Evolutionary conservation across 2,329 filamentous ascomycete genomes (phyloP), one percentile per base, ranked within the genome.

Genomic region (Zelopaecilomyces penicillatus): DNA sequence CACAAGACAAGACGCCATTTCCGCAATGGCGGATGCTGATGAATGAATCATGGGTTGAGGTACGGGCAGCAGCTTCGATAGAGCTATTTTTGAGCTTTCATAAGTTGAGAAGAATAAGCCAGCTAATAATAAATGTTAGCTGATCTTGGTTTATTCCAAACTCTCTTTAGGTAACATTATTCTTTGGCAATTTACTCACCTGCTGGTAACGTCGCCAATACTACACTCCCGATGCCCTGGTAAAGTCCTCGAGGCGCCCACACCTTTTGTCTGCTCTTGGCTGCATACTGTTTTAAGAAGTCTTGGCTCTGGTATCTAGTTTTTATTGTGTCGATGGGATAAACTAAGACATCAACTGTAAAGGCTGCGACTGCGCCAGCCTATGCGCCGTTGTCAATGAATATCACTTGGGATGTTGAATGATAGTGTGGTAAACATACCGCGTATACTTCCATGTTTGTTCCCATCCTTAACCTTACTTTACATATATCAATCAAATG

Each of bases 61-160:
- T 0, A 88, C 49, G 48, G 69, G 68, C 3, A 76, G 69, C 33
- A 71, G 60, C 19, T 62, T 63, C 11, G 72, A 70, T 2, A 94
- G 71, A 3, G 77, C 63, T 3, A 69, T 66, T 64, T 94, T 95
- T 19, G 82, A 72, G 38, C 74, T 80, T 66, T 95, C 89, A 63
- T 95, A 95, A 1, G 86, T 90, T 2, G 85, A 89, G 65, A 95
- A 95, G 70, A 95, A 95, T 8, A 87, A 74, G 48, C 87, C 88
- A 42, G 88, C 85, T 85, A 52, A 41, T 12, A 8, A 27, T 1
- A 30, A 34, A 34, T 3, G 12, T 34, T 12, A 34, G 32, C 32
- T 12, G 12, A 34, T 9, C 32, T 3, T 34, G 19, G 19, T 6
- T 27, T 31, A 19, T n/a, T 30, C 28, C 4, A n/a, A n/a, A 31